A percentile compares a stretch with the other conserved stretches of the same genome.
Conservation (phyloP, 2,329 filamentous ascomycete species). For the Ophiostoma angusticollis region DNA sequence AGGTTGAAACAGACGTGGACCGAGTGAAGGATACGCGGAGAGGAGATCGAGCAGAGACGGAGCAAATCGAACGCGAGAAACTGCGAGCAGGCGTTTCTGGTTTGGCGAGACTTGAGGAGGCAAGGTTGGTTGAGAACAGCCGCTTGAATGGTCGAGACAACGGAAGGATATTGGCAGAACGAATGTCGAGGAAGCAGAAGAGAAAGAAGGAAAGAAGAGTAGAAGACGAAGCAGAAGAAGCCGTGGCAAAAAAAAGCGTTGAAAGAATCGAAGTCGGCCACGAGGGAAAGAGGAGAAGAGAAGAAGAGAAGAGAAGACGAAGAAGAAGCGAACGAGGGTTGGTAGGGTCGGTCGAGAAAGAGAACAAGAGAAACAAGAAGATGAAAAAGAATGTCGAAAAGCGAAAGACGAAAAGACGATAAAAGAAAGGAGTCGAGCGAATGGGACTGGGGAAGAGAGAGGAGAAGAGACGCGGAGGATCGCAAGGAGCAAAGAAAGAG, state of each 20-base stretch:
- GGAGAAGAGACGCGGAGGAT: constrained; percentile 8
- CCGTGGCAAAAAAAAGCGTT: constrained; percentile 24
- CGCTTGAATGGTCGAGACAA: not conserved
- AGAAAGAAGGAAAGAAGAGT: constrained; percentile 21
- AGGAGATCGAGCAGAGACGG: too few species aligned
- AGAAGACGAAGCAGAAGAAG: constrained; percentile 17
- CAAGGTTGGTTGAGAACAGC: not conserved
- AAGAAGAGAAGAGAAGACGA: constrained; percentile 14
- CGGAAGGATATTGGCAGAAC: not conserved
- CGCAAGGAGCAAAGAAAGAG: constrained; percentile 4
- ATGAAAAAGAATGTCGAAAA: constrained; percentile 22
- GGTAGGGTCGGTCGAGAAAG: constrained; percentile 14
- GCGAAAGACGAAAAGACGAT: constrained; percentile 22
- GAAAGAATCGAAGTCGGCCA: constrained; percentile 1
- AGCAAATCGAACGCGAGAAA: too few species aligned
- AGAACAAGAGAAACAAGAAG: constrained; percentile 16
- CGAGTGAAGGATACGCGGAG: too few species aligned
- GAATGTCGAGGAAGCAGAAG: constrained; percentile 6
- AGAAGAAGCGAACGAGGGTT: constrained; percentile 18
- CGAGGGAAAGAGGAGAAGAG: not conserved
- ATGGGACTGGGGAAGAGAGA: constrained; percentile 3
- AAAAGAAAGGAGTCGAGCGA: constrained; percentile 2
- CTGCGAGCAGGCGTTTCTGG: too few species aligned
- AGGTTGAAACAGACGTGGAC: too few species aligned
- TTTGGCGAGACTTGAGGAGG: not conserved